Evolutionary conservation across 192 early-diverging fungal species (phyloP).

Genomic region (Fimicolochytrium jonesii): DNA sequence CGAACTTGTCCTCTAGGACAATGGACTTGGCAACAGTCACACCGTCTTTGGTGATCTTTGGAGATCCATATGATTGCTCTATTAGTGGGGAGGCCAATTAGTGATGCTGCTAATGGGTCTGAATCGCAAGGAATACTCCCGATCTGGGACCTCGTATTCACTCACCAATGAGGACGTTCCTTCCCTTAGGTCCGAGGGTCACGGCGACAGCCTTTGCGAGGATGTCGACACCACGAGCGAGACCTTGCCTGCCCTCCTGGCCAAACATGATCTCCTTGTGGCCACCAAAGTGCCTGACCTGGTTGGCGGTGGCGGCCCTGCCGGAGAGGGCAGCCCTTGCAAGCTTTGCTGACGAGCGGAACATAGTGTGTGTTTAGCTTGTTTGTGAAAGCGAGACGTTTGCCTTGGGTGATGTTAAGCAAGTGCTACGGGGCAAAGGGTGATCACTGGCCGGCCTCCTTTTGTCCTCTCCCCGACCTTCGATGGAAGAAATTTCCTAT

Average conservation of each 20-base stretch:
- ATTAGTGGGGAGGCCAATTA: no score
- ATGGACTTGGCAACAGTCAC: slow-evolving; percentile 99
- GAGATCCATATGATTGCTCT: slow-evolving; percentile 94
- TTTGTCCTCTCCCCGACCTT: no score
- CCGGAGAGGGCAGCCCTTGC: slow-evolving; percentile 11
- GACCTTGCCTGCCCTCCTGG: slow-evolving; percentile 87
- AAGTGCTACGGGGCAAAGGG: no score
- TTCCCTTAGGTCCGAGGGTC: slow-evolving; percentile 98
- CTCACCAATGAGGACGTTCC: slow-evolving; percentile 91
- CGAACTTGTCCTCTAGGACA: slow-evolving; percentile 95
- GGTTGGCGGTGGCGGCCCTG: background rate
- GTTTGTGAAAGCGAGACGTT: no score
- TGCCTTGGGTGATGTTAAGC: no score
- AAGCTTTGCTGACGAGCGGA: slow-evolving; percentile 12
- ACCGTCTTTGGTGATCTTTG: slow-evolving; percentile 99
- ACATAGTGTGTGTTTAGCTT: slow-evolving; percentile 4
- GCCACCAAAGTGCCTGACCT: slow-evolving; percentile 14
- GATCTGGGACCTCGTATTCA: background rate
- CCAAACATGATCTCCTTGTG: slow-evolving; percentile 99
- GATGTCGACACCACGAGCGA: slow-evolving; percentile 93
- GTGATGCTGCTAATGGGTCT: no score
- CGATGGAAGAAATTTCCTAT: no score
- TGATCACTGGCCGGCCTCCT: no score
- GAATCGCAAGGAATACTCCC: background rate
- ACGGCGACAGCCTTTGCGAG: slow-evolving; percentile 98